Evolutionary conservation across 495 filamentous ascomycete genomes (phyloP).

Genomic region (Lophiostoma macrostomum): DNA sequence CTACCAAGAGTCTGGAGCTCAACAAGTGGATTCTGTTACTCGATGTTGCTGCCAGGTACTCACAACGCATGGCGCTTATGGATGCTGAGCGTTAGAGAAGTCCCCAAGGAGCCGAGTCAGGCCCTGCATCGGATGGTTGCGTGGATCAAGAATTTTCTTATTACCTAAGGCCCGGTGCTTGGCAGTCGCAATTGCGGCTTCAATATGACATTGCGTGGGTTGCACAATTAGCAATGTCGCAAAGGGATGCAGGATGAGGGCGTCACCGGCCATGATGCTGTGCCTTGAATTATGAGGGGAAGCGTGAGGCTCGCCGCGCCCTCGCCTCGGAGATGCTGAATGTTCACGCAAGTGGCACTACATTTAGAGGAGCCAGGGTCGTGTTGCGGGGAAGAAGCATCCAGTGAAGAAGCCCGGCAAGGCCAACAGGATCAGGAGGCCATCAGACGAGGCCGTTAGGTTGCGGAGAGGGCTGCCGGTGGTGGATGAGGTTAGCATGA

Average conservation of each 20-base stretch:
- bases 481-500: not conserved
- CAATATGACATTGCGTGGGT: not conserved
- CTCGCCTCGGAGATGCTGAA: not conserved
- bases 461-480: not conserved
- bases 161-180: slow-evolving; percentile 21
- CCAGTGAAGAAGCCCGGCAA: too few species aligned
- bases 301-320: too few species aligned
- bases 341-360: too few species aligned
- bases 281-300: too few species aligned
- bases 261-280: too few species aligned
- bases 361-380: too few species aligned
- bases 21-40: slow-evolving; percentile 23
- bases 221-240: slow-evolving; percentile 12
- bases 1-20: slow-evolving; percentile 12
- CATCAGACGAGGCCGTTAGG: too few species aligned
- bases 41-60: slow-evolving; percentile 5
- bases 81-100: not conserved
- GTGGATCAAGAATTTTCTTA: slow-evolving; percentile 4
- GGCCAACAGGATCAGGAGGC: too few species aligned
- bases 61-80: not conserved
- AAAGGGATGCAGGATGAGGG: not conserved
- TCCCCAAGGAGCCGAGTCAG: slow-evolving; percentile 8
- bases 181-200: not conserved
- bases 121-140: not conserved
- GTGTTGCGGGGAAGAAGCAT: too few species aligned